A percentile compares a stretch with the other conserved stretches of the same genome.
These are phyloP conservation scores for Ceratobasidium sp. DNA, from an alignment of 1,284 basidiomycete species.

Conservation along the genomic window DNA sequence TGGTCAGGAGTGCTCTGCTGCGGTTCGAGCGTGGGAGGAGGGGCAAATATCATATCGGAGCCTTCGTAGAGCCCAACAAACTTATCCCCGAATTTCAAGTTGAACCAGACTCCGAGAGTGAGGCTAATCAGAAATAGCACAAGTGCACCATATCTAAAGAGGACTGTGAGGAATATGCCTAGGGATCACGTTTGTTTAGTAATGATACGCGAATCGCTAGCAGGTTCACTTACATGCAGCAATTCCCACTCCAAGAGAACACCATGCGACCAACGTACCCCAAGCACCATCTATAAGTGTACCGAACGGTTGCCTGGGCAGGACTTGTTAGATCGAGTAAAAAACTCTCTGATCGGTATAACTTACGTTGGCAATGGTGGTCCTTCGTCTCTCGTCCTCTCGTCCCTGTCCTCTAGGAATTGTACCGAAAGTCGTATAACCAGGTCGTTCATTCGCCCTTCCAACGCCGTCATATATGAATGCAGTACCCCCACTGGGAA, in stretches of 20 bases:
- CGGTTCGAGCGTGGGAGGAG: too few species aligned
- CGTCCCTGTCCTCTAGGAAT: not conserved
- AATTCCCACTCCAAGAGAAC: not conserved
- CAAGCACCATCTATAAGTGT: not conserved
- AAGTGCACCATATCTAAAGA: not conserved
- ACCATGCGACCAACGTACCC: not conserved
- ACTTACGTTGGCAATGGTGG: not conserved
- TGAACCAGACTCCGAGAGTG: not conserved
- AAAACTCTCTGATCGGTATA: not conserved
- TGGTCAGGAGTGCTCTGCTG: too few species aligned
- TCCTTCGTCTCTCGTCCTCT: not conserved
- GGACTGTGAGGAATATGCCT: not conserved
- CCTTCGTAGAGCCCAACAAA: too few species aligned
- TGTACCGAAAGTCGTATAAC: not conserved
- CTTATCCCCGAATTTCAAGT: too few species aligned
- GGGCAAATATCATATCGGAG: too few species aligned
- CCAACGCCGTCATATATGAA: conserved; percentile 21
- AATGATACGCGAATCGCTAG: not conserved
- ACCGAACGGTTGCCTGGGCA: not conserved
- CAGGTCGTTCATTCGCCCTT: not conserved
- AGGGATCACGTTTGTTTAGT: not conserved
- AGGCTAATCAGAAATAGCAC: not conserved
- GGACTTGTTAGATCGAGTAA: too few species aligned
- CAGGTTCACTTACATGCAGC: not conserved
- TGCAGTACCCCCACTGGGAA: conserved; percentile 14